Evolutionary conservation across 1,139 yeast species (phyloP), one percentile per base, ranked within the genome.

Genomic region (Blastobotrys aristatus): DNA sequence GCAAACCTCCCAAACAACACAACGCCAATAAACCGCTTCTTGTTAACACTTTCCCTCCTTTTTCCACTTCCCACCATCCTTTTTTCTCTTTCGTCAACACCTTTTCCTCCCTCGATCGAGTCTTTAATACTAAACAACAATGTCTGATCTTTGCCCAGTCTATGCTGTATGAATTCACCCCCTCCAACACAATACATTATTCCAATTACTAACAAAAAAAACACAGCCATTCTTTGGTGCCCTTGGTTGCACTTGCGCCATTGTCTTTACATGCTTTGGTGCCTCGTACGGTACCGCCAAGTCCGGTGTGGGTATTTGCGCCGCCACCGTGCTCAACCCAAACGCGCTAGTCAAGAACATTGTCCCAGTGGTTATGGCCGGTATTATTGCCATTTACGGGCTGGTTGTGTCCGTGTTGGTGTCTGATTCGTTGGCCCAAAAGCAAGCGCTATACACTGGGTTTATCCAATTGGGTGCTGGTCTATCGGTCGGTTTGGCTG

Each of bases 221-320:
- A 14, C 33, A 16, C 43, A 67, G 70, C 96, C 97, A 68, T 89
- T 89, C 75, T 87, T 89, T 69, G 96, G 96, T 68, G 90, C 97
- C 61, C 87, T 92, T 69, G 98, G 98, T 66, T 94, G 98, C 77
- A 96, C 98, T 53, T 90, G 97, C 50, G 97, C 99, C 70, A 92
- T 94, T 67, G 87, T 92, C 65, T 89, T 92, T 80, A 92, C 98
- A 70, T 88, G 96, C 35, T 85, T 90, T 64, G 99, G 99, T 76
- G 97, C 99, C 60, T 92, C 97, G 48, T 89, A 90, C 70, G 99
- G 98, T 76, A 94, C 98, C 58, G 99, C 99, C 65, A 94, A 94
- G 74, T 85, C 96, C 37, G 99, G 99, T 74, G 95, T 92, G 56
- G 98, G 99, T 81, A 90, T 94, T 67, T 89, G 97, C 75, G 98